Base-by-base conservation (phyloP, 2,329 filamentous ascomycete genomes). In the Tolypocladium tundrense region DNA sequence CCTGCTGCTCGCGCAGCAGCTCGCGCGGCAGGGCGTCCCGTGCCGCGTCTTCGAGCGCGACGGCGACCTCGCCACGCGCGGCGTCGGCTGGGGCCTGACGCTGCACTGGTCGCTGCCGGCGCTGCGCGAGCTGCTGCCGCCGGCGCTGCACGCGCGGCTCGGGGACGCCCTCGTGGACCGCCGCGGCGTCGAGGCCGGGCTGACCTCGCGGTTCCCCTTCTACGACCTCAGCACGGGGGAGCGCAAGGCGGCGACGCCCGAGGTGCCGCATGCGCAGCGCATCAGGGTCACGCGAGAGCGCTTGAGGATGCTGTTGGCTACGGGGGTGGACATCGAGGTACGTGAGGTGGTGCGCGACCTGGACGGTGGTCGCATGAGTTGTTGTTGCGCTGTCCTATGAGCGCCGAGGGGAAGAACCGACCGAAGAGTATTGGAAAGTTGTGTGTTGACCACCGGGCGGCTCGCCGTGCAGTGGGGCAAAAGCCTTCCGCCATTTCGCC, bases 31-130 rank as follows among this genome's bases (percentile, higher is more conserved):
- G n/a, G 62, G 58, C 11, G 65, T 79, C 7, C 66, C 73, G 5
- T 81, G 77, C 63, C 73, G 68, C 35, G 71, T 84, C 55, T 83
- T 81, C 62, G 81, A 84, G 64, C 76, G 79, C n/a, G 77, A 81
- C 61, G 58, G 65, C 6, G 74, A 78, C 45, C 71, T 79, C 48
- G 72, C 68, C 58, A 74, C 74, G 35, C 79, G 77, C 39, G 79
- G 71, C 24, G 72, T 76, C 4, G 83, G 84, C 60, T 87, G 84
- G 85, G 85, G 83, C 3, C 71, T 87, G 58, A 86, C 83, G 0
- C 72, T 87, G 58, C 82, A 86, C 65, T 87, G 83, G 83, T 81
- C 80, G 5, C 73, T 86, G 11, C 73, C 78, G 0, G 75, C 74
- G 1, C 71, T 87, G 45, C 73, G 78, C 51, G 66, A 72, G 9